Conservation (phyloP, 345 rosid genomes). For the Excoecaria agallocha region DNA sequence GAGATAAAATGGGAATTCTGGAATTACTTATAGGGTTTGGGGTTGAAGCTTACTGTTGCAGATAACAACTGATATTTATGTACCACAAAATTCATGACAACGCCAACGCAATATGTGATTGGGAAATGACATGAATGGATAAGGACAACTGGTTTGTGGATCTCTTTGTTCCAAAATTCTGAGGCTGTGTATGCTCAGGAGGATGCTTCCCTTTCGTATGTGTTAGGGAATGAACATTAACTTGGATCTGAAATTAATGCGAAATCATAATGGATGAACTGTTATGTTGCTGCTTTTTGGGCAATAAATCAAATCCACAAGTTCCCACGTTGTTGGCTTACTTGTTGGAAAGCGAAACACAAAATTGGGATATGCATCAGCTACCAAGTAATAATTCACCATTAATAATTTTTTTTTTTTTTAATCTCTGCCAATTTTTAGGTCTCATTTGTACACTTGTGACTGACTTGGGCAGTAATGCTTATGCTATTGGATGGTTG, state of each 20-base stretch:
- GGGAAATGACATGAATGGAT: too few relatives aligned
- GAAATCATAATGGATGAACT: slow-evolving; percentile 10
- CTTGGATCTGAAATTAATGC: too few relatives aligned
- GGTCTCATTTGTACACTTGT: neutral
- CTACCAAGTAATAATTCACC: slow-evolving; percentile 4
- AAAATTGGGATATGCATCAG: neutral
- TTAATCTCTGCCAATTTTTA: neutral
- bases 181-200: neutral
- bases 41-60: neutral
- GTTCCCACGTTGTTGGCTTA: slow-evolving; percentile 14
- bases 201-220: neutral
- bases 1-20: neutral
- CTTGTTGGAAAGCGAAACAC: slow-evolving; percentile 16
- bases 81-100: neutral
- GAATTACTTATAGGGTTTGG: neutral
- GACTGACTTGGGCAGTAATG: neutral
- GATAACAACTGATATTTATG: too few relatives aligned
- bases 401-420: slow-evolving; percentile 9
- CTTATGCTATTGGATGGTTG: neutral
- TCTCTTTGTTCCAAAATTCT: neutral
- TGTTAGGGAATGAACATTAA: too few relatives aligned
- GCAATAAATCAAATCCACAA: neutral
- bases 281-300: neutral
- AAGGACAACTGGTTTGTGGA: neutral
- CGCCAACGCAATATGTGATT: neutral